These are phyloP conservation scores for Psilocybe cyanescens DNA, from an alignment of 768 basidiomycete species.

Conservation along the genomic window DNA sequence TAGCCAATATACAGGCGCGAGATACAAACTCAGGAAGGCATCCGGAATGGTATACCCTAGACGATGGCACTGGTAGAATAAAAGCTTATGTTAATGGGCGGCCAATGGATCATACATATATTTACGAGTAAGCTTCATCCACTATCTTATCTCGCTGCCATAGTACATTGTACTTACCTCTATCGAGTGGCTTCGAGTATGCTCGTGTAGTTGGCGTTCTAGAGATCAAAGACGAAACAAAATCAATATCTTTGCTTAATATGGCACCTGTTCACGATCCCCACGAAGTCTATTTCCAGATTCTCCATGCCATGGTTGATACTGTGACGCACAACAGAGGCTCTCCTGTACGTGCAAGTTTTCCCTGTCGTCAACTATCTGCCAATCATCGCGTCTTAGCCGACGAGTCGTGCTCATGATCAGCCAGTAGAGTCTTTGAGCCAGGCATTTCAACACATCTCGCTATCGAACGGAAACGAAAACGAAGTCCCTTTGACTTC, in stretches of 20 bases:
- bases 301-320: conserved; percentile 72
- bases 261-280: conserved; percentile 69
- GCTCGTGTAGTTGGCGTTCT: conserved; percentile 28
- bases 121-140: conserved; percentile 9
- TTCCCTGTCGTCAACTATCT: not conserved
- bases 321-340: conserved; percentile 67
- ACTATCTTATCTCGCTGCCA: not conserved
- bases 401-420: not conserved
- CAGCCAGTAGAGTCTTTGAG: not conserved
- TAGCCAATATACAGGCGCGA: conserved; percentile 22
- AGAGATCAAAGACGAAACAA: conserved; percentile 18
- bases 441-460: not conserved
- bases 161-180: not conserved
- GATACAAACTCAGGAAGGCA: not conserved
- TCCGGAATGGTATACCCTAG: conserved; percentile 20
- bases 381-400: conserved; percentile 28
- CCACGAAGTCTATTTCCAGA: conserved; percentile 83
- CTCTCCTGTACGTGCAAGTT: conserved; percentile 44
- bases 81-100: conserved; percentile 13
- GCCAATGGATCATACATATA: not conserved
- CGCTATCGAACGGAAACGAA: not conserved
- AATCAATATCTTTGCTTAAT: conserved; percentile 35
- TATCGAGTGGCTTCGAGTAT: conserved; percentile 21
- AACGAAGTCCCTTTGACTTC: not conserved
- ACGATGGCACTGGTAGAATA: conserved; percentile 36